Evolutionary conservation across 352 stramenopile species (phyloP).

Genomic region (Phytophthora macrochlamydospora): DNA sequence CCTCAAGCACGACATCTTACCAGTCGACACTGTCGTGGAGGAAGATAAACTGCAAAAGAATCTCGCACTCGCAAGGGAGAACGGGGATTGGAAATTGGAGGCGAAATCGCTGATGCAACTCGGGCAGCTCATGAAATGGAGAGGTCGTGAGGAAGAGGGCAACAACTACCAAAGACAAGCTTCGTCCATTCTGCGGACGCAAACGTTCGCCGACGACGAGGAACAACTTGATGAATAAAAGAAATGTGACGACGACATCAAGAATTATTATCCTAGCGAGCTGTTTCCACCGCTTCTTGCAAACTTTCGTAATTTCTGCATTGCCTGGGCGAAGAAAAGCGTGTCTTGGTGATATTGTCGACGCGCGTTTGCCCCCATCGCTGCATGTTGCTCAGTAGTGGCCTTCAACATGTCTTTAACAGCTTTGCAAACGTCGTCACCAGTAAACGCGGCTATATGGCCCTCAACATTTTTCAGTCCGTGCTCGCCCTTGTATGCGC

Average conservation of each 20-base stretch:
- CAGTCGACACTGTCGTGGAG: slow-evolving; percentile 74
- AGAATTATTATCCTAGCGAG: background rate
- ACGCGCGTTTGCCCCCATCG: slow-evolving; percentile 28
- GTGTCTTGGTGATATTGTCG: slow-evolving; percentile 53
- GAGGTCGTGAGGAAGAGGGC: slow-evolving; percentile 48
- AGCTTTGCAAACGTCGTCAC: slow-evolving; percentile 17
- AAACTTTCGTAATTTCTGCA: slow-evolving; percentile 42
- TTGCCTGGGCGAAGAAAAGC: slow-evolving; percentile 47
- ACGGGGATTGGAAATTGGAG: slow-evolving; percentile 67
- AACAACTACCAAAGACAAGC: slow-evolving; percentile 60
- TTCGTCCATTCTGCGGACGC: slow-evolving; percentile 50
- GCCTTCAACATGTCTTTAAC: slow-evolving; percentile 28
- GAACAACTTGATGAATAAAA: slow-evolving; percentile 17
- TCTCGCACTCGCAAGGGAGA: slow-evolving; percentile 43
- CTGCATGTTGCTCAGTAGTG: slow-evolving; percentile 34
- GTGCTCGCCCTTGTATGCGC: slow-evolving; percentile 24
- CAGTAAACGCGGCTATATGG: slow-evolving; percentile 25
- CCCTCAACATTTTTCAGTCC: slow-evolving; percentile 31
- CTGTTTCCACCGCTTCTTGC: slow-evolving; percentile 12
- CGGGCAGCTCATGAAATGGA: slow-evolving; percentile 81
- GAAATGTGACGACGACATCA: background rate
- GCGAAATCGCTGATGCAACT: slow-evolving; percentile 68
- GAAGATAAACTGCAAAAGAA: slow-evolving; percentile 74
- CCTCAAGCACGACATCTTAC: slow-evolving; percentile 65
- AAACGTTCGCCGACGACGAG: slow-evolving; percentile 55